phyloP scores from a whole-genome alignment of 2,329 filamentous ascomycete species.

The Aspergillus chevalieri region DNA sequence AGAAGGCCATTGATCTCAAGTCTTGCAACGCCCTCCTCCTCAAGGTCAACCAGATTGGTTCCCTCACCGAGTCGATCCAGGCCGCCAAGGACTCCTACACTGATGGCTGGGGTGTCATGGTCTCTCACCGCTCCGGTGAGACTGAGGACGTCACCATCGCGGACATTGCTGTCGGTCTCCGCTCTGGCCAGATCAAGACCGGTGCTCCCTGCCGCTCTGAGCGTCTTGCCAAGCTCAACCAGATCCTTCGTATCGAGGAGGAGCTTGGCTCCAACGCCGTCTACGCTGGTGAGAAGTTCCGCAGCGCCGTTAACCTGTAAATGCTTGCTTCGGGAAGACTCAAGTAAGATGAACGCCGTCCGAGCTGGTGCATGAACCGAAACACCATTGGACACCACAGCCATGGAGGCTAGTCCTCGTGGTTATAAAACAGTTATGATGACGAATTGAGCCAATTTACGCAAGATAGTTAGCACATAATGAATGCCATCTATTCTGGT shows the following conservation, averaged over 20 bases:
- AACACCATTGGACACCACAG: neutral
- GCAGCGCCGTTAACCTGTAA: slow-evolving; percentile 83
- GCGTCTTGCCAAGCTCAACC: slow-evolving; percentile 99
- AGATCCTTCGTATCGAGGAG: slow-evolving; percentile 99
- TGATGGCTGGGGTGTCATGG: slow-evolving; percentile 97
- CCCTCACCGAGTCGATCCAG: slow-evolving; percentile 97
- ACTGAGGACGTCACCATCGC: slow-evolving; percentile 99
- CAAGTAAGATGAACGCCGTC: neutral
- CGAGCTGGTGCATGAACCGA: neutral
- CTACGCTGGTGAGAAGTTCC: slow-evolving; percentile 90
- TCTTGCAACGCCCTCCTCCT: slow-evolving; percentile 95
- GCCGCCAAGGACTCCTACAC: slow-evolving; percentile 97
- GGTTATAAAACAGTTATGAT: slow-evolving; percentile 17
- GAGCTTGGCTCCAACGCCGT: slow-evolving; percentile 88
- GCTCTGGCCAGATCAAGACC: slow-evolving; percentile 97
- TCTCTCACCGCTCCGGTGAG: slow-evolving; percentile 98
- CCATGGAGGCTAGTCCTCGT: neutral
- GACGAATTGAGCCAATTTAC: slow-evolving; percentile 17
- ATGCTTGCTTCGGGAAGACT: slow-evolving; percentile 12
- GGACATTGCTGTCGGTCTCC: slow-evolving; percentile 94
- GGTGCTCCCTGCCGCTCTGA: slow-evolving; percentile 94
- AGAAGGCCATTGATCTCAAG: slow-evolving; percentile 99
- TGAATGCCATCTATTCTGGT: slow-evolving; percentile 10
- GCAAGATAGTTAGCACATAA: slow-evolving; percentile 17
- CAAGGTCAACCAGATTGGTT: slow-evolving; percentile 99